Conservation (phyloP, 2,329 filamentous ascomycete species). For the Ophiostoma ips region DNA sequence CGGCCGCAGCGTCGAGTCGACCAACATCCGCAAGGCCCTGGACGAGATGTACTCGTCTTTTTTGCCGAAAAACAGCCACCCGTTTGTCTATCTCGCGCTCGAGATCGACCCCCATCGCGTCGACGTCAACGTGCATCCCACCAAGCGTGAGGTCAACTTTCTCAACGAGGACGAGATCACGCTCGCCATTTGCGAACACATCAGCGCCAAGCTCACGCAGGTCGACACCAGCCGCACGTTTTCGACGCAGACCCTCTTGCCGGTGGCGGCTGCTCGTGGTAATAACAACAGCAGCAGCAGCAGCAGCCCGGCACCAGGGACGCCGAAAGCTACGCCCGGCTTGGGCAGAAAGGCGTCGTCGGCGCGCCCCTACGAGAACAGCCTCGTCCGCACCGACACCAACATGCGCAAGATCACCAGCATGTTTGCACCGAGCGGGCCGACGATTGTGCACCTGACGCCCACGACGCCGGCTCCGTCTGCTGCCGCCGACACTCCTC, state of each 20-base stretch:
- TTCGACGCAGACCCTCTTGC: constrained; percentile 76
- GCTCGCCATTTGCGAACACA: constrained; percentile 66
- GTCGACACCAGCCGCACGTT: constrained; percentile 93
- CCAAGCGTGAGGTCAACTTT: constrained; percentile 93
- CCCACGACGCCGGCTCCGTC: background rate
- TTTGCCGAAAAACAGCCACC: constrained; percentile 84
- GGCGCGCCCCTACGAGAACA: constrained; percentile 64
- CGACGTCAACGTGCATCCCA: constrained; percentile 95
- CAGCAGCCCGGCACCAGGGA: constrained; percentile 22
- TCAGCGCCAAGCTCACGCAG: constrained; percentile 63
- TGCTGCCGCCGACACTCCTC: background rate
- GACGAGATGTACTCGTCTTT: constrained; percentile 84
- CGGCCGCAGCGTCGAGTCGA: constrained; percentile 83
- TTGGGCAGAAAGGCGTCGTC: constrained; percentile 21
- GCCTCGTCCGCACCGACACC: constrained; percentile 78
- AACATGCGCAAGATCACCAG: constrained; percentile 88
- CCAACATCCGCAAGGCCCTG: constrained; percentile 72
- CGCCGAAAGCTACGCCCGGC: constrained; percentile 15
- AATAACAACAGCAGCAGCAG: constrained; percentile 1
- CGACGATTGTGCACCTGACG: constrained; percentile 11
- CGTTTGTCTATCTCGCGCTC: constrained; percentile 82
- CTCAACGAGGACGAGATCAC: constrained; percentile 95
- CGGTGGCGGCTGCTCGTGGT: constrained; percentile 10
- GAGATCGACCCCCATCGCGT: constrained; percentile 86
- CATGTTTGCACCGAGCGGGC: constrained; percentile 58